phyloP scores from a whole-genome alignment of 2,329 filamentous ascomycete species.

The Chalara sp. region DNA sequence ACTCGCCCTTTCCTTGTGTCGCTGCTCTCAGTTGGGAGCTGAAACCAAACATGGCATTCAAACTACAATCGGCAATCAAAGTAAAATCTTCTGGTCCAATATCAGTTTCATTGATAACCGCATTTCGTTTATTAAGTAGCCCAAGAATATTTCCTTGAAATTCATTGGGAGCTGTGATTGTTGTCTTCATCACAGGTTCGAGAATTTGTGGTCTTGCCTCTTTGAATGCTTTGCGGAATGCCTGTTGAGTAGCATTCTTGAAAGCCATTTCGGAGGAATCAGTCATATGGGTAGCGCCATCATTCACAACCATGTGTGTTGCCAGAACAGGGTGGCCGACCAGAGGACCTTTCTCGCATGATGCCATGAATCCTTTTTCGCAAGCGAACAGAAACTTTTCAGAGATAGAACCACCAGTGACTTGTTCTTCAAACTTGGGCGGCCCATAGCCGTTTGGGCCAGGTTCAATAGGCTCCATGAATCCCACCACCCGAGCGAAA shows the following conservation, averaged over 20 bases:
- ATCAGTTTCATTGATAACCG: constrained; percentile 91
- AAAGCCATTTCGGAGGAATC: constrained; percentile 97
- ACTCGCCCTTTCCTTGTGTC: constrained; percentile 97
- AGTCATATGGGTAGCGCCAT: constrained; percentile 94
- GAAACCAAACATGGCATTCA: constrained; percentile 98
- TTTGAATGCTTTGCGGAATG: constrained; percentile 89
- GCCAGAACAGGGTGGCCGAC: constrained; percentile 92
- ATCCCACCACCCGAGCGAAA: constrained; percentile 87
- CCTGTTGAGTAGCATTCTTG: constrained; percentile 89
- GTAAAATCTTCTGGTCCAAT: constrained; percentile 92
- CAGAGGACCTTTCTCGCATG: constrained; percentile 80
- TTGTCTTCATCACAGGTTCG: constrained; percentile 97
- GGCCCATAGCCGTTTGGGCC: constrained; percentile 43
- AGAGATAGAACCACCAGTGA: constrained; percentile 82
- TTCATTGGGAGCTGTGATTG: constrained; percentile 90
- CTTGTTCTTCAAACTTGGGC: constrained; percentile 81
- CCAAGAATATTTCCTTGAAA: constrained; percentile 96
- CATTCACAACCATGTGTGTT: constrained; percentile 84
- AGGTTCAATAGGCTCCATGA: constrained; percentile 70
- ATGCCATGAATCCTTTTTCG: constrained; percentile 84
- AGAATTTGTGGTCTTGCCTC: constrained; percentile 77
- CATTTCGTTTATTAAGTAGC: constrained; percentile 92
- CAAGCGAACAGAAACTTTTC: constrained; percentile 96
- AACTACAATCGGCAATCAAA: constrained; percentile 80
- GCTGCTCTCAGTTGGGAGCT: constrained; percentile 83